Conservation (phyloP, 2,329 filamentous ascomycete species). For the Aspergillus ruber region DNA sequence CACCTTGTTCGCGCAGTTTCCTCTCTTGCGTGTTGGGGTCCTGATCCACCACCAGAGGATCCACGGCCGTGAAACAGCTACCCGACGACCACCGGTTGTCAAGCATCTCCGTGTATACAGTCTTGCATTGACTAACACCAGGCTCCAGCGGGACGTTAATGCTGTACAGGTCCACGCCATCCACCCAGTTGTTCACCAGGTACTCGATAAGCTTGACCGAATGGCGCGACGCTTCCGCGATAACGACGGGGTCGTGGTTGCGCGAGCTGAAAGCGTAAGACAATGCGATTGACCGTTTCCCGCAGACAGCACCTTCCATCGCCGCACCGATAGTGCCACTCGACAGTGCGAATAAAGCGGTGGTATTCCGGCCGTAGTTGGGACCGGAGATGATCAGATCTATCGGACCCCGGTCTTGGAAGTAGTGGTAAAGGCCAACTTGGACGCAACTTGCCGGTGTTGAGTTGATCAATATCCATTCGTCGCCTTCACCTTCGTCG, state of each 20-base stretch:
- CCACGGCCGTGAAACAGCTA: conserved; percentile 78
- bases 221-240: conserved; percentile 68
- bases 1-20: conserved; percentile 61
- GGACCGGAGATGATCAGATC: conserved; percentile 74
- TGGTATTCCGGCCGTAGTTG: conserved; percentile 79
- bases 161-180: conserved; percentile 74
- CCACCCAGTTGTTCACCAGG: conserved; percentile 66
- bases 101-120: conserved; percentile 77
- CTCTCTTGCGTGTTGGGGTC: conserved; percentile 62
- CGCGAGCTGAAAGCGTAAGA: conserved; percentile 84
- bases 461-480: conserved; percentile 76
- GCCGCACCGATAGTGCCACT: conserved; percentile 73
- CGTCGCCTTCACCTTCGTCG: conserved; percentile 52
- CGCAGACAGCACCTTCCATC: conserved; percentile 68
- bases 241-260: conserved; percentile 75
- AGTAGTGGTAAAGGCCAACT: conserved; percentile 75
- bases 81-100: conserved; percentile 86
- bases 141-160: conserved; percentile 85
- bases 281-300: conserved; percentile 67
- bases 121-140: conserved; percentile 63
- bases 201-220: conserved; percentile 73
- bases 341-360: conserved; percentile 69
- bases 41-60: conserved; percentile 55
- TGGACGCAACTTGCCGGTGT: conserved; percentile 76
- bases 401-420: conserved; percentile 62